Conservation (phyloP, 2,329 filamentous ascomycete species). For the Fusarium sp. region DNA sequence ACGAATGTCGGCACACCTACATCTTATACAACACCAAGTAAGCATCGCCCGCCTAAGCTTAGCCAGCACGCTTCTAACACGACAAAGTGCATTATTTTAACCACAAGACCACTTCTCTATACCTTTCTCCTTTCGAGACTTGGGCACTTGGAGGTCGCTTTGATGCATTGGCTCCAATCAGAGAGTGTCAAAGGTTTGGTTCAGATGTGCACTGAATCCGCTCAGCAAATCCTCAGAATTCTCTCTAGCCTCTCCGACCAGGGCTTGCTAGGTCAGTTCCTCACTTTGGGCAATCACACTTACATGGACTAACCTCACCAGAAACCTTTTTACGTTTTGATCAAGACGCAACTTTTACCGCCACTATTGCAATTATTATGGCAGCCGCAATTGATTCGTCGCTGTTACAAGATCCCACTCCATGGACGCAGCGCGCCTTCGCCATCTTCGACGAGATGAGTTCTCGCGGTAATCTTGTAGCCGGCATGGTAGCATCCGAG, state of each 20-base stretch:
- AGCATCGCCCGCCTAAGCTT: not conserved
- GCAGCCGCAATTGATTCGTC: conserved; percentile 56
- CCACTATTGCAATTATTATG: conserved; percentile 58
- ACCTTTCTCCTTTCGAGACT: conserved; percentile 41
- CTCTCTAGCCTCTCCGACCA: conserved; percentile 38
- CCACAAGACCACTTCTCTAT: conserved; percentile 41
- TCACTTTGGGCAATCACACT: accelerated
- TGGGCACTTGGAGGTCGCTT: conserved; percentile 35
- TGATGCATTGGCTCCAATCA: conserved; percentile 44
- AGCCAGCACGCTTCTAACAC: not conserved
- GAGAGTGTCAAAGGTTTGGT: conserved; percentile 34
- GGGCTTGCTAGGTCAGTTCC: conserved; percentile 24
- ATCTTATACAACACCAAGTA: conserved; percentile 43
- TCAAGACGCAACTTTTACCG: conserved; percentile 42
- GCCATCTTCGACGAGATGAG: conserved; percentile 63
- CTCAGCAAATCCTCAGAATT: conserved; percentile 36
- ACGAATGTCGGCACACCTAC: conserved; percentile 39
- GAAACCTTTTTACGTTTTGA: conserved; percentile 36
- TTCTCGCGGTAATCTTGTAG: conserved; percentile 61
- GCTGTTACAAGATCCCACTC: conserved; percentile 53
- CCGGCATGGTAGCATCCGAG: conserved; percentile 54
- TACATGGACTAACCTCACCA: not conserved
- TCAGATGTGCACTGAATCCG: conserved; percentile 30
- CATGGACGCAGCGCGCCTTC: conserved; percentile 60
- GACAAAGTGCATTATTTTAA: conserved; percentile 39